phyloP scores from a whole-genome alignment of 2,329 filamentous ascomycete species.

The Diaporthe longicolla region DNA sequence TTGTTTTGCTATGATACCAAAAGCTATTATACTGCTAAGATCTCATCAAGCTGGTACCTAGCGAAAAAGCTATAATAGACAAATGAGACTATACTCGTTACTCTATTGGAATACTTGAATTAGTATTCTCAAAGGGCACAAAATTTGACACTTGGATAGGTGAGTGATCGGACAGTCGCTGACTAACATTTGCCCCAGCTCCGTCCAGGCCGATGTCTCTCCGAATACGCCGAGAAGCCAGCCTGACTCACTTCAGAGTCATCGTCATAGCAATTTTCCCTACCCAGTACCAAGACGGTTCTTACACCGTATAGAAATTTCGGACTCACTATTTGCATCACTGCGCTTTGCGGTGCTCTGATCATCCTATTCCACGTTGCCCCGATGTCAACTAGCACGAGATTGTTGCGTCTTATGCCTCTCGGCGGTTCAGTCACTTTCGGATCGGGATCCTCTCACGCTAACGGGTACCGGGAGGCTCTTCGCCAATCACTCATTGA shows the following conservation, averaged over 20 bases:
- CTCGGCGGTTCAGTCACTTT: constrained; percentile 15
- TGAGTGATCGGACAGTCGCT: too few species aligned
- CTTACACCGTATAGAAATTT: neutral
- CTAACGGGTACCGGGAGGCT: neutral
- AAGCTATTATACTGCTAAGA: too few species aligned
- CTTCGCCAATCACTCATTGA: neutral
- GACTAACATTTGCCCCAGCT: too few species aligned
- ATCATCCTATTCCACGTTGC: neutral
- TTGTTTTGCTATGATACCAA: too few species aligned
- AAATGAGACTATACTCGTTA: too few species aligned
- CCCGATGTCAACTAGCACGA: neutral
- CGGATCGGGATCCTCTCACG: neutral
- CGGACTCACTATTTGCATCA: neutral
- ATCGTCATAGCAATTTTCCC: neutral
- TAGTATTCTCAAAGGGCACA: too few species aligned
- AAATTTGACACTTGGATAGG: too few species aligned
- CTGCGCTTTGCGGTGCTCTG: neutral
- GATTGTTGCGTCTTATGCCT: constrained; percentile 15
- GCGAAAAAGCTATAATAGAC: too few species aligned
- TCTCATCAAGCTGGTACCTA: too few species aligned
- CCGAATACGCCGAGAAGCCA: neutral
- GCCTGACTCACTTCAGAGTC: too few species aligned
- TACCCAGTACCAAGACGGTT: neutral
- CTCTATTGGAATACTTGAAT: too few species aligned
- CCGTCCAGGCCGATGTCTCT: neutral